Percentiles rank a stretch among this genome's conserved stretches.
Evolutionary conservation across 2,329 filamentous ascomycete genomes (phyloP).

Genomic region (Scleromitrula shiraiana): DNA sequence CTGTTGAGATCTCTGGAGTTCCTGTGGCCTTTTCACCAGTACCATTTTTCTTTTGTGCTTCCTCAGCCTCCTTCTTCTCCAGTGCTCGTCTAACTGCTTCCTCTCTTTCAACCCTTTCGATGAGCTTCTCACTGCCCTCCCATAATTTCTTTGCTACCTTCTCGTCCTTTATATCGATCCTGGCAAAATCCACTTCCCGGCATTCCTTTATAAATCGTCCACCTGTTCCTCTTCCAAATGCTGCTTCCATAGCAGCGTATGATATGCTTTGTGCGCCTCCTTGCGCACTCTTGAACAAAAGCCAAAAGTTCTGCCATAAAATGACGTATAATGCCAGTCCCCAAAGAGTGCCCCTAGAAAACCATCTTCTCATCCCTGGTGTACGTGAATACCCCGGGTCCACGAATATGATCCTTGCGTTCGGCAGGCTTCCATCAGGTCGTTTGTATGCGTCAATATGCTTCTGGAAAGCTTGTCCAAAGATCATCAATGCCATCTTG

Average conservation of each 20-base stretch:
- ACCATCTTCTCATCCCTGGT: slow-evolving; percentile 78
- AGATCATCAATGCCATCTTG: slow-evolving; percentile 78
- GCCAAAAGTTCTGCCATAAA: slow-evolving; percentile 75
- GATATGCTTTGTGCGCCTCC: slow-evolving; percentile 84
- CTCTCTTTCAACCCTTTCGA: slow-evolving; percentile 75
- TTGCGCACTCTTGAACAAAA: slow-evolving; percentile 76
- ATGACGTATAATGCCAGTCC: slow-evolving; percentile 70
- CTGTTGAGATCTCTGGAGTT: slow-evolving; percentile 30
- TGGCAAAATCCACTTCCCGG: slow-evolving; percentile 61
- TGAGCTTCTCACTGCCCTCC: slow-evolving; percentile 78
- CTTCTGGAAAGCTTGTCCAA: slow-evolving; percentile 86
- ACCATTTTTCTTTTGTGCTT: slow-evolving; percentile 24
- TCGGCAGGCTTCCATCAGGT: slow-evolving; percentile 75
- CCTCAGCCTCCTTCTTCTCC: slow-evolving; percentile 33
- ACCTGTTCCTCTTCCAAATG: slow-evolving; percentile 55
- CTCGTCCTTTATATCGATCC: slow-evolving; percentile 71
- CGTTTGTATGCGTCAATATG: slow-evolving; percentile 78
- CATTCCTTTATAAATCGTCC: slow-evolving; percentile 85
- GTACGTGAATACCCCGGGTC: slow-evolving; percentile 83
- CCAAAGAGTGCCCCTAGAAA: slow-evolving; percentile 75
- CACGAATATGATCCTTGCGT: slow-evolving; percentile 73
- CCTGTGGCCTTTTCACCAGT: slow-evolving; percentile 12
- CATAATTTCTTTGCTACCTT: slow-evolving; percentile 76
- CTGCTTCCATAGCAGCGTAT: slow-evolving; percentile 75
- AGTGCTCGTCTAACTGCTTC: slow-evolving; percentile 48